Evolutionary conservation across 257 asterid species (phyloP).

Genomic region (Paulownia fortunei): DNA sequence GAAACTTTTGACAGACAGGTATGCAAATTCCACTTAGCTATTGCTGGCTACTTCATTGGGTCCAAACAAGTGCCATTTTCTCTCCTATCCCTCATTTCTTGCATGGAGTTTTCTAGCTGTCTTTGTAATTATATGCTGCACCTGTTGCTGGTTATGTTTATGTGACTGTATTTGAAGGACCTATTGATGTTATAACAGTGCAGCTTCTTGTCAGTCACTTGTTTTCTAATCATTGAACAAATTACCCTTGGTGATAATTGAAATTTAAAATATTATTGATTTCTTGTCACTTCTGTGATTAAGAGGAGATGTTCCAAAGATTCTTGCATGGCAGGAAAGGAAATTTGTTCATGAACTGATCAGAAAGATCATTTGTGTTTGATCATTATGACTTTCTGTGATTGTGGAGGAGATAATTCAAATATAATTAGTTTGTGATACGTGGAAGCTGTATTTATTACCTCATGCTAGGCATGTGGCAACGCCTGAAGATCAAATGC

Average conservation of each 20-base stretch:
- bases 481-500: background rate
- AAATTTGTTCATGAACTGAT: background rate
- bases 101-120: slow-evolving; percentile 4
- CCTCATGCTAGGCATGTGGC: background rate
- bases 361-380: background rate
- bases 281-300: background rate
- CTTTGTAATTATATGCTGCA: slow-evolving; percentile 7
- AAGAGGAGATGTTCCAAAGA: background rate
- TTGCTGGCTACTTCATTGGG: slow-evolving; percentile 17
- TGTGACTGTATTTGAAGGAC: background rate
- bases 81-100: background rate
- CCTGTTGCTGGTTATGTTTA: background rate
- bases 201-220: slow-evolving; percentile 5
- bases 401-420: too few species aligned
- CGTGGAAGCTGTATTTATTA: background rate
- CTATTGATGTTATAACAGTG: background rate
- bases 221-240: slow-evolving; percentile 14
- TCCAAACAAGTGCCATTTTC: background rate
- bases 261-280: background rate
- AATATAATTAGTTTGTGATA: background rate
- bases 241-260: background rate
- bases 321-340: background rate
- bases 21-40: background rate
- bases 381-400: background rate
- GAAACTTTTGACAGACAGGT: slow-evolving; percentile 99